These are phyloP conservation scores for Neofusicoccum sp. DNA, from an alignment of 2,329 filamentous ascomycete species.

Conservation along the genomic window DNA sequence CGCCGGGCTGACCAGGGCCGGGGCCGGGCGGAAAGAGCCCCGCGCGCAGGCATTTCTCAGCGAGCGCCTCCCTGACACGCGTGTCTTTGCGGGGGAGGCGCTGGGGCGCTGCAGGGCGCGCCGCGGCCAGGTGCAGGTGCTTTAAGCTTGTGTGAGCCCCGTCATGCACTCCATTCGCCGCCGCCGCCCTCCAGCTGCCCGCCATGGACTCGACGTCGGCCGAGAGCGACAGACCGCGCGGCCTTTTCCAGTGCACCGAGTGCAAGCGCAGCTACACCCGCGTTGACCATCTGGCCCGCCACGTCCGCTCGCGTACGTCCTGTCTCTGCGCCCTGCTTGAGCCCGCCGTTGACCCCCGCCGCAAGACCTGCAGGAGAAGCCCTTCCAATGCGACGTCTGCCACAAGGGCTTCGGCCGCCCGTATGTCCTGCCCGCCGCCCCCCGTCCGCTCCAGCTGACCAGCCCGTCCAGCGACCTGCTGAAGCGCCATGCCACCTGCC, in stretches of 20 bases:
- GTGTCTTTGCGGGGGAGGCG: constrained; percentile 9
- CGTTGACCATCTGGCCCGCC: constrained; percentile 53
- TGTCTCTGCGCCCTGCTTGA: not conserved
- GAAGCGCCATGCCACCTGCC: constrained; percentile 50
- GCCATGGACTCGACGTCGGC: constrained; percentile 8
- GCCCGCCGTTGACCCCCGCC: constrained; percentile 17
- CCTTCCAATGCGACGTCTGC: constrained; percentile 46
- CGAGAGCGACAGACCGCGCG: constrained; percentile 6
- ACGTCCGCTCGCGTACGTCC: constrained; percentile 50
- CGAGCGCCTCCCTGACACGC: not conserved
- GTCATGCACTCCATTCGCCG: constrained; percentile 3
- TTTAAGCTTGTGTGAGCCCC: constrained; percentile 4
- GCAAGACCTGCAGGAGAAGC: constrained; percentile 44
- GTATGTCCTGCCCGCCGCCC: constrained; percentile 25
- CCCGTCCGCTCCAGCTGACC: not conserved
- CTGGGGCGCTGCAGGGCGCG: not conserved
- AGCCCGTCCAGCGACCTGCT: constrained; percentile 44
- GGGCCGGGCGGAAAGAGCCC: too few relatives aligned
- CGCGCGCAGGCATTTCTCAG: too few relatives aligned
- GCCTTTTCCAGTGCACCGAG: constrained; percentile 49
- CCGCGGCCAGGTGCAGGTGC: not conserved
- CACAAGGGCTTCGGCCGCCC: constrained; percentile 48
- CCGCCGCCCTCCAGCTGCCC: not conserved
- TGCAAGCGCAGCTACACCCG: constrained; percentile 54
- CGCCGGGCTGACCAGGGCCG: too few relatives aligned